phyloP scores from a whole-genome alignment of 768 basidiomycete genomes.

The Tulasnella sp. region DNA sequence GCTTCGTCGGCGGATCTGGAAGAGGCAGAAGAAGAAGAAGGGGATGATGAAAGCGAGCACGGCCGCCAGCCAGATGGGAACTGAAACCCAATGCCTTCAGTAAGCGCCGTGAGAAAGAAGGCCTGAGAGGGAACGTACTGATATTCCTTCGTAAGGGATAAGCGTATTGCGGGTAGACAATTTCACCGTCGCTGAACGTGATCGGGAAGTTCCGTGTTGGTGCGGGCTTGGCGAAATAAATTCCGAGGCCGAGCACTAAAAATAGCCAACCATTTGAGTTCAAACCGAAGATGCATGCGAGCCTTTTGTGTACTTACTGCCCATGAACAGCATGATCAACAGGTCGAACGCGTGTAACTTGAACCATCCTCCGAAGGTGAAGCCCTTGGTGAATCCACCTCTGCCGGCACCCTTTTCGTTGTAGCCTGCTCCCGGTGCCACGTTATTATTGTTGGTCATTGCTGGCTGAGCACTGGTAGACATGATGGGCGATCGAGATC shows the following conservation, averaged over 20 bases:
- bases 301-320: constrained; percentile 26
- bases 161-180: constrained; percentile 44
- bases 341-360: constrained; percentile 40
- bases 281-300: not conserved
- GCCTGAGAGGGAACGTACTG: not conserved
- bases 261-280: not conserved
- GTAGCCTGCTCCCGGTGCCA: not conserved
- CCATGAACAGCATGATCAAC: constrained; percentile 47
- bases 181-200: constrained; percentile 35
- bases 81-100: not conserved
- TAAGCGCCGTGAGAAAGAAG: not conserved
- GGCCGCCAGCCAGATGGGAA: constrained; percentile 43
- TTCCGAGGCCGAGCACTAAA: constrained; percentile 33
- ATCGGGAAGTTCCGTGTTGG: constrained; percentile 35
- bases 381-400: constrained; percentile 14
- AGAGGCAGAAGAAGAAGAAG: constrained; percentile 43
- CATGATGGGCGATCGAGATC: not conserved
- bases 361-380: constrained; percentile 31
- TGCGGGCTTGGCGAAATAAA: constrained; percentile 36
- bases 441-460: not conserved
- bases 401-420: not conserved
- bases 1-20: constrained; percentile 39
- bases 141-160: constrained; percentile 41
- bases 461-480: constrained; percentile 5
- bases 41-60: constrained; percentile 44